Evolutionary conservation across 768 basidiomycete genomes (phyloP).

Genomic region (Boletus sensibilis): DNA sequence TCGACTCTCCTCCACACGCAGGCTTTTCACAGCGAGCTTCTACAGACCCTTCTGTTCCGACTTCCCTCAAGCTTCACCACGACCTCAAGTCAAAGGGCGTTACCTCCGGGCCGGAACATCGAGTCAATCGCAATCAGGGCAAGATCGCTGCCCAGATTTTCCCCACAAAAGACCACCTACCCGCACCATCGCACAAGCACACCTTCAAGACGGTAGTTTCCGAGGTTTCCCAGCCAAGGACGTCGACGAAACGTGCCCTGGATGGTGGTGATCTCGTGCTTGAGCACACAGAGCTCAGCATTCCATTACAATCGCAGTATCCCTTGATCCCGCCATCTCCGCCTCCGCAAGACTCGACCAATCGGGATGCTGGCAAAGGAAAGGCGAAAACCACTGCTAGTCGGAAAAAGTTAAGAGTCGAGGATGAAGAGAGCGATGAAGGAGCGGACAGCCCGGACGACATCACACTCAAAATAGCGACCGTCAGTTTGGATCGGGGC

Average conservation of each 20-base stretch:
- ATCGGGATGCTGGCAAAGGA: conserved; percentile 38
- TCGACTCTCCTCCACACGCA: neutral
- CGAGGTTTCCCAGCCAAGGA: conserved; percentile 16
- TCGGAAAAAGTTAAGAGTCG: conserved; percentile 54
- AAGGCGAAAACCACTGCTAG: conserved; percentile 35
- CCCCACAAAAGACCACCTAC: conserved; percentile 4
- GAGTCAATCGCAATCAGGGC: conserved; percentile 1
- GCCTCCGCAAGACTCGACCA: conserved; percentile 41
- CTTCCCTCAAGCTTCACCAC: neutral
- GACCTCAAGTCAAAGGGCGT: conserved; percentile 3
- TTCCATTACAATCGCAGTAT: conserved; percentile 20
- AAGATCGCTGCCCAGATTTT: conserved; percentile 12
- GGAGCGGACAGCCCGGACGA: conserved; percentile 22
- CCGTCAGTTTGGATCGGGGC: conserved; percentile 10
- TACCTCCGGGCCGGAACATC: neutral
- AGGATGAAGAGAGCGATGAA: conserved; percentile 29
- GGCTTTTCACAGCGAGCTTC: neutral
- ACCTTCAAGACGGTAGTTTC: neutral
- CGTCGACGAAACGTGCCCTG: conserved; percentile 46
- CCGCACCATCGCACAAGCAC: neutral
- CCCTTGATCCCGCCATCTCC: conserved; percentile 67
- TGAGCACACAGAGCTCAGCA: conserved; percentile 3
- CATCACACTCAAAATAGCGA: conserved; percentile 22
- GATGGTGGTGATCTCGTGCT: conserved; percentile 30
- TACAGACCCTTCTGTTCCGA: neutral